Conservation (phyloP, 1,284 basidiomycete species). For the Apiotrichum siamense region DNA sequence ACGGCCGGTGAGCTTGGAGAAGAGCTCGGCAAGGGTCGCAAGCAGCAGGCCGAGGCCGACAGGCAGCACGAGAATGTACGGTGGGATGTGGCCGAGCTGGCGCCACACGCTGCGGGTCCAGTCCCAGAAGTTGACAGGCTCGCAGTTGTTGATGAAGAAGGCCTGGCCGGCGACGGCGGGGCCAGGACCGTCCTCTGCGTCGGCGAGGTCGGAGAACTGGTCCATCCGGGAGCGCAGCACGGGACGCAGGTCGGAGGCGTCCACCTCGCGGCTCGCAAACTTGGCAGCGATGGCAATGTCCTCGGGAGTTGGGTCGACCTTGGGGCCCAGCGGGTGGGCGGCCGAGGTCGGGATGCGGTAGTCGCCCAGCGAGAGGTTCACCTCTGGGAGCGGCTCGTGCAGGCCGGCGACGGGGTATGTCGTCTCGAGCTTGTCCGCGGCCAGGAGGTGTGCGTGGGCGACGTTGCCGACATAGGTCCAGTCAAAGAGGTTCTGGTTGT, state of each 20-base stretch:
- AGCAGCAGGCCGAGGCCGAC: conserved; percentile 62
- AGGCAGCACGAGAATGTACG: conserved; percentile 57
- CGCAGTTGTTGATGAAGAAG: conserved; percentile 97
- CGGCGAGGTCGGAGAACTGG: conserved; percentile 51
- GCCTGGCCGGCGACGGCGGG: conserved; percentile 75
- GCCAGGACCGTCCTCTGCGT: conserved; percentile 23
- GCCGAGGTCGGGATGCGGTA: conserved; percentile 67
- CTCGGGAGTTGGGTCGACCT: conserved; percentile 53
- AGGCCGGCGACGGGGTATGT: conserved; percentile 49
- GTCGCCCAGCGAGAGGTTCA: conserved; percentile 59
- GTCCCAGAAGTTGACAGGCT: conserved; percentile 96
- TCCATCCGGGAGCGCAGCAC: conserved; percentile 59
- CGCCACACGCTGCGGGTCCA: conserved; percentile 81
- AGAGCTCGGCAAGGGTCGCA: conserved; percentile 68
- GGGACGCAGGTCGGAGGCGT: conserved; percentile 51
- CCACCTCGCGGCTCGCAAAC: conserved; percentile 51
- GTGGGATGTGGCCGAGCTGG: conserved; percentile 60
- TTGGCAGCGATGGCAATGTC: conserved; percentile 57
- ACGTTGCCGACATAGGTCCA: conserved; percentile 98
- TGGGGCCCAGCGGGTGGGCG: conserved; percentile 74
- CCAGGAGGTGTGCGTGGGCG: conserved; percentile 88
- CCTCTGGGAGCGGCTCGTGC: conserved; percentile 57
- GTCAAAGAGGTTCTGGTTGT: conserved; percentile 91
- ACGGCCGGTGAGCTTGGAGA: conserved; percentile 67
- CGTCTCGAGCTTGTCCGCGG: conserved; percentile 60